Evolutionary conservation across 179 eudicot genomes (phyloP).

Genomic region (Gypsophila paniculata): DNA sequence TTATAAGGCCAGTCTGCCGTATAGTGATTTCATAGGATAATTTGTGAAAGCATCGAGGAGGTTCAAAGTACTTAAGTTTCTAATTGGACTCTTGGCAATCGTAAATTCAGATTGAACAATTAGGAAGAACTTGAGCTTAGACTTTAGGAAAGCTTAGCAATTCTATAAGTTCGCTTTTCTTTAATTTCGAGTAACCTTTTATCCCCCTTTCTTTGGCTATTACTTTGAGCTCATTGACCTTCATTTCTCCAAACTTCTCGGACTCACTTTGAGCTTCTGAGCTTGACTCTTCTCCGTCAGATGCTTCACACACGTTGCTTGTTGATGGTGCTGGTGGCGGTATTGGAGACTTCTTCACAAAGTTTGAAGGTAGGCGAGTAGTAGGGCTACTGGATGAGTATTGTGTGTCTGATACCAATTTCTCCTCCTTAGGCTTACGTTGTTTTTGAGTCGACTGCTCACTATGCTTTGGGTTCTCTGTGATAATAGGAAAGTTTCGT

Average conservation of each 20-base stretch:
- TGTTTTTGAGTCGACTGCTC: slow-evolving; percentile 8
- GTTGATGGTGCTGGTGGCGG: slow-evolving; percentile 23
- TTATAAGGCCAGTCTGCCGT: too few species aligned
- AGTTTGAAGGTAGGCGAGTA: slow-evolving; percentile 46
- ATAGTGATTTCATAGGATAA: too few species aligned
- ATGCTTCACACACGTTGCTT: slow-evolving; percentile 17
- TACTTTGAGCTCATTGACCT: slow-evolving; percentile 50
- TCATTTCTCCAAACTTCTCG: slow-evolving; percentile 36
- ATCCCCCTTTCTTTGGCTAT: slow-evolving; percentile 54
- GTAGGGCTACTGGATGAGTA: slow-evolving; percentile 18
- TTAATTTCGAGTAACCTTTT: slow-evolving; percentile 61
- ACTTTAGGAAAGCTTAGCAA: slow-evolving; percentile 30
- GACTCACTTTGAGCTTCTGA: slow-evolving; percentile 8
- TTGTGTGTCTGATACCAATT: slow-evolving; percentile 14
- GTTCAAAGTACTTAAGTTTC: not conserved
- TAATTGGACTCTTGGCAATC: too few species aligned
- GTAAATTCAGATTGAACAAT: too few species aligned
- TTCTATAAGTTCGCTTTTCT: slow-evolving; percentile 51
- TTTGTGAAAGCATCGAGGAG: too few species aligned
- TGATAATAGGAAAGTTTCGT: not conserved
- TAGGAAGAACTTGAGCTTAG: not conserved
- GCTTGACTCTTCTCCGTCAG: slow-evolving; percentile 7
- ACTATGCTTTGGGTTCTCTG: slow-evolving; percentile 9
- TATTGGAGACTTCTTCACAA: slow-evolving; percentile 55
- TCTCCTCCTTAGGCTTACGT: slow-evolving; percentile 17